Conservation (phyloP, 331 rosid species). For the Quercus tomentella region DNA sequence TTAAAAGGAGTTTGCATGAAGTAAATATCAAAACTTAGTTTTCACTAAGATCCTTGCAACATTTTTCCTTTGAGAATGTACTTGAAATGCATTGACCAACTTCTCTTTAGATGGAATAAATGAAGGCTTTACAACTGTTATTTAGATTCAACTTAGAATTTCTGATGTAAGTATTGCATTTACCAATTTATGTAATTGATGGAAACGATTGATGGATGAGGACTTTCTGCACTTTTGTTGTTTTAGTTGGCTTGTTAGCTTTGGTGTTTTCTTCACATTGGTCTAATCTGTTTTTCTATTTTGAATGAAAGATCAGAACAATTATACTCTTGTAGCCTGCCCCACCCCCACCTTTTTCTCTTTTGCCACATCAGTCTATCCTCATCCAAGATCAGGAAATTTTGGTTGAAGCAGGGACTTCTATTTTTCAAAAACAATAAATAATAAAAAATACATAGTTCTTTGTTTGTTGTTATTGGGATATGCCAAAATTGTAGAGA, state of each 20-base stretch:
- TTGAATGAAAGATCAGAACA: not conserved
- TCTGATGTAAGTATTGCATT: not conserved
- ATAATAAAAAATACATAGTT: not conserved
- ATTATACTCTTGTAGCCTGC: not conserved
- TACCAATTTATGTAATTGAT: not conserved
- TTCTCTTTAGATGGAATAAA: not conserved
- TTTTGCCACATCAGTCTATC: not conserved
- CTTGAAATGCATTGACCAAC: not conserved
- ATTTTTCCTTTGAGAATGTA: not conserved
- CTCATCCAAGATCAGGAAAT: not conserved
- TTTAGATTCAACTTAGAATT: not conserved
- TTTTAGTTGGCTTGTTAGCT: not conserved
- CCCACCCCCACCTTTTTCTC: not conserved
- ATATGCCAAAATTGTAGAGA: not conserved
- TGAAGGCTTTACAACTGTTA: not conserved
- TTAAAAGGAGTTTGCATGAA: not conserved
- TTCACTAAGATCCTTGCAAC: not conserved
- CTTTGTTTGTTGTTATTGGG: not conserved
- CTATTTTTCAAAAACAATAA: not conserved
- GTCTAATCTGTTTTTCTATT: not conserved
- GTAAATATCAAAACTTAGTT: not conserved
- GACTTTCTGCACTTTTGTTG: not conserved
- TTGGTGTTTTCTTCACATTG: not conserved
- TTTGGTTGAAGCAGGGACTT: conserved; percentile 7
- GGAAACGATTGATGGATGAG: not conserved